Percentiles rank a stretch among this genome's conserved stretches.
Conservation (phyloP, 768 basidiomycete species). For the Mrakia frigida region DNA sequence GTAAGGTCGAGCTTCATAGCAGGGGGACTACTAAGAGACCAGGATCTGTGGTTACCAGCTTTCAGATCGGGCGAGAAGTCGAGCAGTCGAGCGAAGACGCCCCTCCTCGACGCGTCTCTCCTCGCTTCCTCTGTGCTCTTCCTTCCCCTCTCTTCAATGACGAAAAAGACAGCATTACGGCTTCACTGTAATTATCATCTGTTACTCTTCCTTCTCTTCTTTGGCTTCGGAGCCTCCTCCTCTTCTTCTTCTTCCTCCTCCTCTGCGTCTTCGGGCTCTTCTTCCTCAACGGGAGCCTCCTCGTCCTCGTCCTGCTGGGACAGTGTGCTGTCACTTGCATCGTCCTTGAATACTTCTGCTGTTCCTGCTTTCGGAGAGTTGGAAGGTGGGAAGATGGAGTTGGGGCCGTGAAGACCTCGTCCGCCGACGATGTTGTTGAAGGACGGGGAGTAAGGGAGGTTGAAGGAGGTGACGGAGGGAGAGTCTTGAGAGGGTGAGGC, state of each 20-base stretch:
- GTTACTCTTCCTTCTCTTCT: slow-evolving; percentile 14
- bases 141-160: not conserved
- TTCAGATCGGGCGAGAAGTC: not conserved
- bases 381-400: not conserved
- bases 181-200: not conserved
- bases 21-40: too few relatives aligned
- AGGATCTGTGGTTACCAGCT: too few relatives aligned
- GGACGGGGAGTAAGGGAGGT: not conserved
- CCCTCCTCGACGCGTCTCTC: not conserved
- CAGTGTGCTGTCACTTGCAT: not conserved
- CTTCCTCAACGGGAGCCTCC: not conserved
- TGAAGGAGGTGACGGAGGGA: not conserved
- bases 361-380: not conserved
- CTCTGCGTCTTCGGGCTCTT: not conserved
- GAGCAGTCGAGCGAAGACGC: not conserved
- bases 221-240: not conserved
- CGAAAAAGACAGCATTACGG: not conserved
- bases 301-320: slow-evolving; percentile 11
- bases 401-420: not conserved
- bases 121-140: not conserved
- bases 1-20: too few relatives aligned
- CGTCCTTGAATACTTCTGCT: not conserved
- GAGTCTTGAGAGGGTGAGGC: not conserved
- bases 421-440: not conserved
- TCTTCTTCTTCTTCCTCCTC: slow-evolving; percentile 1